Evolutionary conservation across 768 basidiomycete species (phyloP).

Genomic region (Paxillus rubicundulus): DNA sequence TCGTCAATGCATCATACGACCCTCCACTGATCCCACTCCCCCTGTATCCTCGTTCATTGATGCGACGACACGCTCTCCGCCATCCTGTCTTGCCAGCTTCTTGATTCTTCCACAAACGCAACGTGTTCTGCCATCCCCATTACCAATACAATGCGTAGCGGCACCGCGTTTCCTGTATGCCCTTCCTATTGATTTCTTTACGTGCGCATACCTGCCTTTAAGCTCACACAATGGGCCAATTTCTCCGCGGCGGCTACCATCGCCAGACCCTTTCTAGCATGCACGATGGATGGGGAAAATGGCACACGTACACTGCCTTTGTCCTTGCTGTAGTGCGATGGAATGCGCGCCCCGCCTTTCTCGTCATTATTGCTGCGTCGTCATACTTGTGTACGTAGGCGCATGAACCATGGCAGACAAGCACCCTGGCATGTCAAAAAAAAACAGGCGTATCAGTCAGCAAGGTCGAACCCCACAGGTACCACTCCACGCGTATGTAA

Average conservation of each 20-base stretch:
- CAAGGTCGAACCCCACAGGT: slow-evolving; percentile 1
- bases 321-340: not conserved
- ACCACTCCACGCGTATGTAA: not conserved
- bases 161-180: slow-evolving; percentile 24
- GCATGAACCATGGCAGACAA: slow-evolving; percentile 14
- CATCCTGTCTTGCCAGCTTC: no score
- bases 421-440: not conserved
- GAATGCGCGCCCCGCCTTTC: not conserved
- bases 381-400: not conserved
- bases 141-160: slow-evolving; percentile 14
- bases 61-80: not conserved
- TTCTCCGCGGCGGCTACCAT: not conserved
- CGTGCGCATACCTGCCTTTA: slow-evolving; percentile 2
- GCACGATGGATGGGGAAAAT: not conserved
- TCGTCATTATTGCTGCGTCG: slow-evolving; percentile 9
- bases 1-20: not conserved
- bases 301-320: not conserved
- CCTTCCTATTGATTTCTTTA: slow-evolving; percentile 11
- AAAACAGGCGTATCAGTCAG: not conserved
- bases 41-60: slow-evolving; percentile 10
- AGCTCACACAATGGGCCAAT: slow-evolving; percentile 10
- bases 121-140: slow-evolving; percentile 18
- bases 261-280: slow-evolving; percentile 1
- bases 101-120: slow-evolving; percentile 4
- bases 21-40: not conserved